Percentiles rank a stretch among this genome's conserved stretches.
These are phyloP conservation scores for Lipomyces kockii DNA, from an alignment of 805 yeast genomes.

Conservation along the genomic window DNA sequence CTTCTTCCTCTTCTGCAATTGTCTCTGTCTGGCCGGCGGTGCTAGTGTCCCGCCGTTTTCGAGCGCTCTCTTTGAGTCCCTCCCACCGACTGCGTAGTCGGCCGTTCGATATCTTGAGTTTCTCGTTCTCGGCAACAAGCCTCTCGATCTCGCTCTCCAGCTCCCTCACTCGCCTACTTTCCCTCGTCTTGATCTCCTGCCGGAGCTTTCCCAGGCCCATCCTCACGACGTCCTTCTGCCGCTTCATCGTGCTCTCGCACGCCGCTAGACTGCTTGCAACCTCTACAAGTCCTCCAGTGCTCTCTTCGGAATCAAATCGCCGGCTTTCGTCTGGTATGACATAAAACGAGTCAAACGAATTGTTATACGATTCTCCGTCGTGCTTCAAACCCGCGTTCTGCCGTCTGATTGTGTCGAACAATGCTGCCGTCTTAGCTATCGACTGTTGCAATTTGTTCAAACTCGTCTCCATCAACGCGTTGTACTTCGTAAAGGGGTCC, in stretches of 20 bases:
- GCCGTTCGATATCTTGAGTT: slow-evolving; percentile 56
- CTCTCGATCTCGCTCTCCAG: slow-evolving; percentile 48
- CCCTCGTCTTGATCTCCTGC: slow-evolving; percentile 50
- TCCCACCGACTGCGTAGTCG: slow-evolving; percentile 68
- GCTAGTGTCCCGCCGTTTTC: slow-evolving; percentile 49
- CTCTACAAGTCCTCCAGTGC: slow-evolving; percentile 2
- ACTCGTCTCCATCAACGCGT: slow-evolving; percentile 34
- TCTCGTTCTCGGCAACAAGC: slow-evolving; percentile 50
- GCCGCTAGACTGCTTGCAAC: slow-evolving; percentile 34
- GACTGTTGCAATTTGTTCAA: slow-evolving; percentile 27
- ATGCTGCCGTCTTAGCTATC: slow-evolving; percentile 32
- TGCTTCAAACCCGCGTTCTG: neutral
- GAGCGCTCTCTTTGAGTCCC: slow-evolving; percentile 65
- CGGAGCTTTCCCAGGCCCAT: slow-evolving; percentile 44
- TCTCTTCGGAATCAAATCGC: neutral
- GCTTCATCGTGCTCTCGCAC: slow-evolving; percentile 41
- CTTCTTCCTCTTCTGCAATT: slow-evolving; percentile 11
- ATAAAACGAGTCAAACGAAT: slow-evolving; percentile 39
- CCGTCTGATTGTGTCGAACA: slow-evolving; percentile 30
- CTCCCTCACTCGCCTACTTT: slow-evolving; percentile 45
- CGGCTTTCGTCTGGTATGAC: slow-evolving; percentile 42
- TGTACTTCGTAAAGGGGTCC: slow-evolving; percentile 41
- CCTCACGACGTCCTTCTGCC: slow-evolving; percentile 43
- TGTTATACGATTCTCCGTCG: slow-evolving; percentile 3
- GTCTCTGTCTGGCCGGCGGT: neutral